These are phyloP conservation scores for Suillus fuscotomentosus DNA, from an alignment of 768 basidiomycete species.

Conservation along the genomic window DNA sequence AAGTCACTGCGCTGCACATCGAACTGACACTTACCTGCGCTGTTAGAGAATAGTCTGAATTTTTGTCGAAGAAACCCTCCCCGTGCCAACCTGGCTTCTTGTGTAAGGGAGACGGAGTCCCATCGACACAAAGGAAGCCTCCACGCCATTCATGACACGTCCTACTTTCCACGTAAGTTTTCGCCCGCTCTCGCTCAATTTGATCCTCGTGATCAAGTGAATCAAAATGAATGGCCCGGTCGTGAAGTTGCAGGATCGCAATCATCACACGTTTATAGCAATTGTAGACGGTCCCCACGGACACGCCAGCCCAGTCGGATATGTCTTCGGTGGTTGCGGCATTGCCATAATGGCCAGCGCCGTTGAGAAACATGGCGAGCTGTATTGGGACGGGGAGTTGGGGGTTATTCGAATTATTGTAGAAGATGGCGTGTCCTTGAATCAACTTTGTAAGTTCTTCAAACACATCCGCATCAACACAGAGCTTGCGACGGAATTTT, in stretches of 20 bases:
- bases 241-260: constrained; percentile 5
- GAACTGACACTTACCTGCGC: constrained; percentile 12
- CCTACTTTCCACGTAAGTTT: not conserved
- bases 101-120: constrained; percentile 13
- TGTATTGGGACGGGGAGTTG: not conserved
- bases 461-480: constrained; percentile 24
- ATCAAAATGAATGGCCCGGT: constrained; percentile 4
- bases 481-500: constrained; percentile 17
- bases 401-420: constrained; percentile 14
- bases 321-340: not conserved
- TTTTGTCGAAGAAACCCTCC: constrained; percentile 20
- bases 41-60: constrained; percentile 18
- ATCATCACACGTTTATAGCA: constrained; percentile 8
- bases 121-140: constrained; percentile 9
- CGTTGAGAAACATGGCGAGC: constrained; percentile 5
- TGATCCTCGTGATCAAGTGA: not conserved
- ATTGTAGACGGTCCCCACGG: constrained; percentile 8
- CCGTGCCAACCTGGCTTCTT: constrained; percentile 12
- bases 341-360: constrained; percentile 7
- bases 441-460: constrained; percentile 16
- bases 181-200: constrained; percentile 3
- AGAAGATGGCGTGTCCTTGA: constrained; percentile 23
- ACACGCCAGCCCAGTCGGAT: constrained; percentile 7
- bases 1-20: not conserved
- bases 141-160: constrained; percentile 3